These are phyloP conservation scores for Malassezia equina DNA, from an alignment of 1,284 basidiomycete genomes.

Conservation along the genomic window DNA sequence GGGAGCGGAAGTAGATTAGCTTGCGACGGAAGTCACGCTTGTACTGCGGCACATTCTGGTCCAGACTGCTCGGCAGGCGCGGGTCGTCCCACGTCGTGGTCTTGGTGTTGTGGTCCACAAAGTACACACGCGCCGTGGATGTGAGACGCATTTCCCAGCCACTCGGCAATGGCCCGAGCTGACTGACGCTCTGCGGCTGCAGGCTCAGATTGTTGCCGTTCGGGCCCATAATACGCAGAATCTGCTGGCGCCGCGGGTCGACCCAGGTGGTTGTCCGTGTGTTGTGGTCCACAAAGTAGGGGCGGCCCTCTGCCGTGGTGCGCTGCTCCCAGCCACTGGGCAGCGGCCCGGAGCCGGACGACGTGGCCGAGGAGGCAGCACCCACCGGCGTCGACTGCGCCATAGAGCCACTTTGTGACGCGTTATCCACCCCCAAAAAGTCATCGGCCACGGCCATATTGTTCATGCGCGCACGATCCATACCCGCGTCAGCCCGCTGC, in stretches of 20 bases:
- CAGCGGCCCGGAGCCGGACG: slow-evolving; percentile 67
- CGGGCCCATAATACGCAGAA: slow-evolving; percentile 74
- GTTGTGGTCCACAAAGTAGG: slow-evolving; percentile 87
- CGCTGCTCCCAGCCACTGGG: slow-evolving; percentile 98
- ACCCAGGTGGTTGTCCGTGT: slow-evolving; percentile 97
- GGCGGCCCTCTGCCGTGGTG: slow-evolving; percentile 88
- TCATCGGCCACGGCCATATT: slow-evolving; percentile 46
- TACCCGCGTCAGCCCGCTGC: slow-evolving; percentile 30
- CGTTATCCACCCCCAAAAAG: slow-evolving; percentile 41
- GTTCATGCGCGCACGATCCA: slow-evolving; percentile 41
- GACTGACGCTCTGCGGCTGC: slow-evolving; percentile 69
- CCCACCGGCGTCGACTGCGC: slow-evolving; percentile 23
- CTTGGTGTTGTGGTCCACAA: slow-evolving; percentile 87
- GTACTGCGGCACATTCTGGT: slow-evolving; percentile 95
- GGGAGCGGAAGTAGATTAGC: slow-evolving; percentile 96
- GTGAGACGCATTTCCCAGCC: slow-evolving; percentile 97
- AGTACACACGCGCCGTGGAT: slow-evolving; percentile 82
- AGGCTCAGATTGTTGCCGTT: slow-evolving; percentile 66
- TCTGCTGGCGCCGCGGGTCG: slow-evolving; percentile 80
- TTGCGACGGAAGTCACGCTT: slow-evolving; percentile 98
- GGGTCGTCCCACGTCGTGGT: slow-evolving; percentile 94
- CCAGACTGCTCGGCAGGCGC: slow-evolving; percentile 67
- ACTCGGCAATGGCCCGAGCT: slow-evolving; percentile 85
- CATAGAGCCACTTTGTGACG: slow-evolving; percentile 16
- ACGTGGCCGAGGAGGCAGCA: slow-evolving; percentile 53